A percentile compares a stretch with the other conserved stretches of the same genome.
phyloP scores from a whole-genome alignment of 345 rosid species.

The Arabis alpina region DNA sequence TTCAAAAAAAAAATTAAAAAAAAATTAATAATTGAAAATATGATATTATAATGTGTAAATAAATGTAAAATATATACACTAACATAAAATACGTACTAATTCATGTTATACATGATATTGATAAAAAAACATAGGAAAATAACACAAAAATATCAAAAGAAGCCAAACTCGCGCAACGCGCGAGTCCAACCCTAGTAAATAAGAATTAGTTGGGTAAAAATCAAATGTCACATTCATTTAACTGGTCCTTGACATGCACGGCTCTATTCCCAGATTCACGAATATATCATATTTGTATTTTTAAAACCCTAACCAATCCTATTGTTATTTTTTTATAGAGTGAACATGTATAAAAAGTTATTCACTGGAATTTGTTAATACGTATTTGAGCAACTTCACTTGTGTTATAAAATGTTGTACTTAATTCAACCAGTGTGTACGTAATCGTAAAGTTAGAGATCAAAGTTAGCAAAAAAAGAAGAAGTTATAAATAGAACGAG shows the following conservation, averaged over 20 bases:
- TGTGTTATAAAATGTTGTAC: neutral
- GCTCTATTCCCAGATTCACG: slow-evolving; percentile 13
- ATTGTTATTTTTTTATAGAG: neutral
- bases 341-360: neutral
- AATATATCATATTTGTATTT: neutral
- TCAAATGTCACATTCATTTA: slow-evolving; percentile 31
- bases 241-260: slow-evolving; percentile 34
- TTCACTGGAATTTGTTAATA: neutral
- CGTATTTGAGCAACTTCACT: neutral
- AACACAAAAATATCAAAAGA: no score
- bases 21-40: no score
- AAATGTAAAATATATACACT: no score
- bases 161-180: no score
- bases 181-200: no score
- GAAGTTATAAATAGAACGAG: slow-evolving; percentile 13
- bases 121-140: no score
- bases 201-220: slow-evolving; percentile 28
- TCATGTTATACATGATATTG: no score
- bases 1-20: no score
- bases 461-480: slow-evolving; percentile 4
- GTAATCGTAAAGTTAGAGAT: neutral
- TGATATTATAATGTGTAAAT: no score
- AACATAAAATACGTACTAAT: no score
- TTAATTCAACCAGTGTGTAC: neutral
- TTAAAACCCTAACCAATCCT: neutral